Conservation (phyloP, 2,329 filamentous ascomycete genomes). For the Trichoderma harzianum region DNA sequence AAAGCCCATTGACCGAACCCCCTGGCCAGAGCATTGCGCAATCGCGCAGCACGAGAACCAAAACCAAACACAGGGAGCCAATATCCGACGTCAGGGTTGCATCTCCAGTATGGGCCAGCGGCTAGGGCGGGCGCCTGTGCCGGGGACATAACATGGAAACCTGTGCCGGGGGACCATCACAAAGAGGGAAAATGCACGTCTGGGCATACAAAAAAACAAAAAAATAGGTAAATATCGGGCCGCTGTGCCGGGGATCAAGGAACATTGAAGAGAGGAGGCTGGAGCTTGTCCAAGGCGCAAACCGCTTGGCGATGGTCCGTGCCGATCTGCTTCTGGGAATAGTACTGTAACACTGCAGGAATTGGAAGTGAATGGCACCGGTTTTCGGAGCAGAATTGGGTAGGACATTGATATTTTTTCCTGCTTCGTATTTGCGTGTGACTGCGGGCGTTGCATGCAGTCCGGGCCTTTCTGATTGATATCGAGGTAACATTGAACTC, state of each 20-base stretch:
- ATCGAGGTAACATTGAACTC: neutral
- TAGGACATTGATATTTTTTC: neutral
- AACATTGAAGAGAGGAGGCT: neutral
- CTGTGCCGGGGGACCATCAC: neutral
- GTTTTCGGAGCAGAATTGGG: neutral
- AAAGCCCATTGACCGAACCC: neutral
- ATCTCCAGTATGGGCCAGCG: neutral
- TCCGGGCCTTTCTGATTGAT: neutral
- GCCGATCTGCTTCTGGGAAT: neutral
- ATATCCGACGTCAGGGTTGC: neutral
- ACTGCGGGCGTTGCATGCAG: neutral
- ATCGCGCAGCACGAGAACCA: neutral
- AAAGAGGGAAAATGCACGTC: neutral
- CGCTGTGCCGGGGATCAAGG: neutral
- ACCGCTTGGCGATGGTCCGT: slow-evolving; percentile 2
- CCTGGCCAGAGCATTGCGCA: neutral
- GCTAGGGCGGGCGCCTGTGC: neutral
- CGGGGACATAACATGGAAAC: neutral
- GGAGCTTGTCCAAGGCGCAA: neutral
- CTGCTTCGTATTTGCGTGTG: neutral
- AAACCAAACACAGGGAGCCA: neutral
- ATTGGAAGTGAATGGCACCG: neutral
- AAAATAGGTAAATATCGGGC: neutral
- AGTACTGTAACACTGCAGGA: neutral
- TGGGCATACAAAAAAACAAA: neutral